A percentile compares a stretch with the other conserved stretches of the same genome.
Evolutionary conservation across 768 basidiomycete species (phyloP).

Genomic region (Galerina marginata): DNA sequence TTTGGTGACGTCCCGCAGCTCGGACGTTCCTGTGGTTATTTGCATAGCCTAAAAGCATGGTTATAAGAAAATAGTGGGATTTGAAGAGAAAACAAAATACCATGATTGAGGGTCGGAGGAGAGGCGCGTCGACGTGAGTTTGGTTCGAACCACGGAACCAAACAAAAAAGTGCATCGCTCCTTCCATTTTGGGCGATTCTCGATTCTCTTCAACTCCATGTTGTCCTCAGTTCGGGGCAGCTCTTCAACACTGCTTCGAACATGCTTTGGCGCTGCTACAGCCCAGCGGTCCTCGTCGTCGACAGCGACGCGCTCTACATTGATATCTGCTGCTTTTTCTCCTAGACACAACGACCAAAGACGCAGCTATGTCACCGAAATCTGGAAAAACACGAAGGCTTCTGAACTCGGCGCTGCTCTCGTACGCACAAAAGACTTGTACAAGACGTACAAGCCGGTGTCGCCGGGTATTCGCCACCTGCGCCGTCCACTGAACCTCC

Average conservation of each 20-base stretch:
- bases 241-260: conserved; percentile 42
- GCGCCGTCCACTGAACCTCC: conserved; percentile 77
- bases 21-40: conserved; percentile 78
- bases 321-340: background rate
- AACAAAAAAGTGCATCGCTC: conserved; percentile 23
- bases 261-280: conserved; percentile 27
- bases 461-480: conserved; percentile 89
- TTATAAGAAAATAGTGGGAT: background rate
- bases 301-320: conserved; percentile 24
- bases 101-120: conserved; percentile 22
- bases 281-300: conserved; percentile 16
- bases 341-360: conserved; percentile 16
- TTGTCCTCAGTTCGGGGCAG: conserved; percentile 50
- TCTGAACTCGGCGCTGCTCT: conserved; percentile 48
- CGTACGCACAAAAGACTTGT: conserved; percentile 58
- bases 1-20: conserved; percentile 86
- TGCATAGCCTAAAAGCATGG: conserved; percentile 55
- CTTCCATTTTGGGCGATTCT: conserved; percentile 28
- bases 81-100: conserved; percentile 11
- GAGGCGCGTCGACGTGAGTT: conserved; percentile 13
- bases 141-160: conserved; percentile 22
- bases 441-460: conserved; percentile 91
- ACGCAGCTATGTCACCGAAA: conserved; percentile 44
- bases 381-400: conserved; percentile 41
- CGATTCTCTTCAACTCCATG: conserved; percentile 35